phyloP scores from a whole-genome alignment of 345 rosid species.

The Aquilaria yunnanensis region DNA sequence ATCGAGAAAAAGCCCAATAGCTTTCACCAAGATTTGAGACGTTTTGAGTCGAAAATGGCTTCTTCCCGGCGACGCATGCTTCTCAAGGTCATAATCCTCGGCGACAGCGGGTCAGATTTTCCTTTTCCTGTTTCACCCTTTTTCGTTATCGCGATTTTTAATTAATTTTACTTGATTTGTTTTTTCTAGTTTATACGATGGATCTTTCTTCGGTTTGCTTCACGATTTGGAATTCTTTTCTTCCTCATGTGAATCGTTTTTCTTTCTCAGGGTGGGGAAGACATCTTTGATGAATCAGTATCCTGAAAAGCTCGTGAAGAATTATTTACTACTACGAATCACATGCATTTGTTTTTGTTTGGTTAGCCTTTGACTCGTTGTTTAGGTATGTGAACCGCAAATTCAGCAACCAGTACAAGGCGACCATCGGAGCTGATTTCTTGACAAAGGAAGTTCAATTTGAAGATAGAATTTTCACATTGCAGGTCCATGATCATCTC shows the following conservation, averaged over 20 bases:
- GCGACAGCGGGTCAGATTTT: constrained; percentile 55
- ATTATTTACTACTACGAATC: constrained; percentile 4
- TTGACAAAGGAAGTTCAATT: constrained; percentile 54
- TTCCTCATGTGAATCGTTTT: neutral
- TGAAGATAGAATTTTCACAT: constrained; percentile 57
- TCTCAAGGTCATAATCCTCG: constrained; percentile 57
- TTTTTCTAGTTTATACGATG: neutral
- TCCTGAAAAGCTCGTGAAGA: constrained; percentile 14
- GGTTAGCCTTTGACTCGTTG: constrained; percentile 9
- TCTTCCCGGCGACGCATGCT: constrained; percentile 61
- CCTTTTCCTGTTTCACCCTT: neutral
- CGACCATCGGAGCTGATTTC: constrained; percentile 65
- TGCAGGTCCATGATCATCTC: constrained; percentile 34
- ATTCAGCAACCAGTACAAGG: constrained; percentile 64
- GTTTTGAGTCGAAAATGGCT: constrained; percentile 31
- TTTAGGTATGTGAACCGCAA: constrained; percentile 52
- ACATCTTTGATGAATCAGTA: constrained; percentile 74
- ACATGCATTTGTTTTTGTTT: neutral
- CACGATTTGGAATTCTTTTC: too few relatives aligned
- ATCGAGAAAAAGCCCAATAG: neutral
- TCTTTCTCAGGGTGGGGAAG: constrained; percentile 52
- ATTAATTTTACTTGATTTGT: neutral
- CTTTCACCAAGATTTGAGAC: constrained; percentile 2
- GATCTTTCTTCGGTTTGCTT: neutral
- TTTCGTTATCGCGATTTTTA: neutral